Conservation (phyloP, 306 rosid species). For the Fagus crenata region DNA sequence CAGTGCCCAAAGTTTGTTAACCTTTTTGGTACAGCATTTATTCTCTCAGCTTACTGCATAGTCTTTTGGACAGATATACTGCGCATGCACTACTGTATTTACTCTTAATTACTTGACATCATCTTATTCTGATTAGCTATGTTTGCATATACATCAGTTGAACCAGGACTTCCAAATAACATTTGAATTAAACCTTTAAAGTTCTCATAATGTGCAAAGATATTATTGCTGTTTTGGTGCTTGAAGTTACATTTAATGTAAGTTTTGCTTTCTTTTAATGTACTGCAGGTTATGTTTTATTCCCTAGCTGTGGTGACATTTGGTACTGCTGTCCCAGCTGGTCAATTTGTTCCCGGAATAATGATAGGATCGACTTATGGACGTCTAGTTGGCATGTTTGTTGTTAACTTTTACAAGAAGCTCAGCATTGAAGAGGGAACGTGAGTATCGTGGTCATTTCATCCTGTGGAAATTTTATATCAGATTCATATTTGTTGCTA, state of each 20-base stretch:
- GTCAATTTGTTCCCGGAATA: slow-evolving; percentile 97
- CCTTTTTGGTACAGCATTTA: slow-evolving; percentile 75
- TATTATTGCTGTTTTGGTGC: not conserved
- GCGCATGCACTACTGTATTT: not conserved
- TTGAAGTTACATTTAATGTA: slow-evolving; percentile 12
- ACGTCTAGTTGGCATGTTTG: slow-evolving; percentile 94
- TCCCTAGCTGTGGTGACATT: slow-evolving; percentile 85
- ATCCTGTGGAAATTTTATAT: slow-evolving; percentile 2
- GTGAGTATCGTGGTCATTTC: slow-evolving; percentile 50
- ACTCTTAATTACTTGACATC: not conserved
- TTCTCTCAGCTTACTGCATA: slow-evolving; percentile 29
- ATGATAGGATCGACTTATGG: slow-evolving; percentile 98
- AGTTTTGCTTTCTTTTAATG: slow-evolving; percentile 27
- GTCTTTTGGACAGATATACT: slow-evolving; percentile 8
- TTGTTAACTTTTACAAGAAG: slow-evolving; percentile 81
- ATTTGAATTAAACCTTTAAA: not conserved
- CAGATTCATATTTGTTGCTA: not conserved
- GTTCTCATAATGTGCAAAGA: not conserved
- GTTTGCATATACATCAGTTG: not conserved
- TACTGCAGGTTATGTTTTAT: slow-evolving; percentile 89
- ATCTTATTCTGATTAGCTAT: not conserved
- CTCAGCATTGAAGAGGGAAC: slow-evolving; percentile 98
- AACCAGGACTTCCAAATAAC: slow-evolving; percentile 1
- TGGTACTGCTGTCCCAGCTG: slow-evolving; percentile 97
- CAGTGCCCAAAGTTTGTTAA: slow-evolving; percentile 89